These are phyloP conservation scores for Boletus coccyginus DNA, from an alignment of 768 basidiomycete genomes.

Conservation along the genomic window DNA sequence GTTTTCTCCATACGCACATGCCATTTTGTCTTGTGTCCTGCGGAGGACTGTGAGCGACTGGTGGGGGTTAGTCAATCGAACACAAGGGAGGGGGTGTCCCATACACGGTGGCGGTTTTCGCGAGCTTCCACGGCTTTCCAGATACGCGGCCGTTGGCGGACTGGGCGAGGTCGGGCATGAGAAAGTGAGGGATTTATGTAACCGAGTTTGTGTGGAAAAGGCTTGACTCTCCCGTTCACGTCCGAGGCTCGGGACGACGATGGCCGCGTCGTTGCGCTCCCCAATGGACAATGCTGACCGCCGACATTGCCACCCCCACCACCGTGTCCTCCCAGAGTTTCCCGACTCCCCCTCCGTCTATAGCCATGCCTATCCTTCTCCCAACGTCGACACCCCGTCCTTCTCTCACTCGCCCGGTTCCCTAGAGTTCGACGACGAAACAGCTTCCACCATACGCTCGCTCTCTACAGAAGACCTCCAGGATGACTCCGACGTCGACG, in stretches of 20 bases:
- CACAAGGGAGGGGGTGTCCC: conserved; percentile 11
- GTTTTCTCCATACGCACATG: conserved; percentile 67
- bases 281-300: conserved; percentile 42
- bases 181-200: conserved; percentile 27
- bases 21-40: conserved; percentile 69
- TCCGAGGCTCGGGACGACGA: no score
- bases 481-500: conserved; percentile 33
- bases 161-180: conserved; percentile 39
- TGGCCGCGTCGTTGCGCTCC: conserved; percentile 31
- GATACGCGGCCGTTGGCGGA: conserved; percentile 66
- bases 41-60: conserved; percentile 68
- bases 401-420: conserved; percentile 41
- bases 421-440: conserved; percentile 58
- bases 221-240: no score
- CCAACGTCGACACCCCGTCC: conserved; percentile 35
- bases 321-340: conserved; percentile 48
- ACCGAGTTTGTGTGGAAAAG: not conserved
- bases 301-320: conserved; percentile 41
- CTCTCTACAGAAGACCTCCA: conserved; percentile 31
- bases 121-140: conserved; percentile 65
- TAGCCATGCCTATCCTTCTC: conserved; percentile 58
- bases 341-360: conserved; percentile 72
- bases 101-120: conserved; percentile 51
- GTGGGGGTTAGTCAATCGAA: not conserved
- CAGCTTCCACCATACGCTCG: conserved; percentile 25